Percentiles rank a stretch among this genome's conserved stretches.
These are phyloP conservation scores for Helianthus tuberosus DNA, from an alignment of 129 eudicot species.

Conservation along the genomic window DNA sequence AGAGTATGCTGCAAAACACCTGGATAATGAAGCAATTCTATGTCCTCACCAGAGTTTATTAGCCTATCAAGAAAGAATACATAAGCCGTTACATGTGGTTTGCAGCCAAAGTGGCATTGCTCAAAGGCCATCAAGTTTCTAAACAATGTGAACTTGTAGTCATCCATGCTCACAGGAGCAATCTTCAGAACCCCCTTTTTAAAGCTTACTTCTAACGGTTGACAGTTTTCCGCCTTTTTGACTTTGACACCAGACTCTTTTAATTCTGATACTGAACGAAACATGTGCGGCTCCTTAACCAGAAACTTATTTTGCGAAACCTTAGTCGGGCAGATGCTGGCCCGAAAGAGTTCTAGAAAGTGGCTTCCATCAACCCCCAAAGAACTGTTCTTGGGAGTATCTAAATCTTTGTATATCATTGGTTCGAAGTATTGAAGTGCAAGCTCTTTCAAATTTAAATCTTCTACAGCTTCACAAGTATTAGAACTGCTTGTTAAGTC, in stretches of 20 bases:
- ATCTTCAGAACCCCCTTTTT: conserved; percentile 34
- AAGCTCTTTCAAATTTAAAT: conserved; percentile 25
- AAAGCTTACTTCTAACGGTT: conserved; percentile 34
- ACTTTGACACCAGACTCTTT: conserved; percentile 34
- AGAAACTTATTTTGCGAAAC: not conserved
- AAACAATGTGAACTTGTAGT: conserved; percentile 39
- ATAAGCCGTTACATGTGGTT: conserved; percentile 43
- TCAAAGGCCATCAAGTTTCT: conserved; percentile 53
- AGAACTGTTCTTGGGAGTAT: not conserved
- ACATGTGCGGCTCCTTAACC: conserved; percentile 37
- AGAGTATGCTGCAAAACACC: conserved; percentile 47
- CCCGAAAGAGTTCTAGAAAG: conserved; percentile 37
- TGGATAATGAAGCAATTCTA: conserved; percentile 42
- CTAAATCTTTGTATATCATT: conserved; percentile 28
- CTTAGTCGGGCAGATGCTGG: conserved; percentile 27
- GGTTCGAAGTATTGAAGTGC: conserved; percentile 34
- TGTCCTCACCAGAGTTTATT: conserved; percentile 42
- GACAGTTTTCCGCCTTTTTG: conserved; percentile 20
- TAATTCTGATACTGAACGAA: conserved; percentile 30
- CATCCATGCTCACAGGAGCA: conserved; percentile 35
- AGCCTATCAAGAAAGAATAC: conserved; percentile 44
- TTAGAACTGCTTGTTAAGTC: conserved; percentile 5
- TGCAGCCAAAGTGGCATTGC: conserved; percentile 35
- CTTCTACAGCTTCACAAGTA: not conserved
- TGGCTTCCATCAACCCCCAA: not conserved